A percentile compares a stretch with the other conserved stretches of the same genome.
Evolutionary conservation across 2,329 filamentous ascomycete species (phyloP).

Genomic region (Lasiodiplodia hormozganensis): DNA sequence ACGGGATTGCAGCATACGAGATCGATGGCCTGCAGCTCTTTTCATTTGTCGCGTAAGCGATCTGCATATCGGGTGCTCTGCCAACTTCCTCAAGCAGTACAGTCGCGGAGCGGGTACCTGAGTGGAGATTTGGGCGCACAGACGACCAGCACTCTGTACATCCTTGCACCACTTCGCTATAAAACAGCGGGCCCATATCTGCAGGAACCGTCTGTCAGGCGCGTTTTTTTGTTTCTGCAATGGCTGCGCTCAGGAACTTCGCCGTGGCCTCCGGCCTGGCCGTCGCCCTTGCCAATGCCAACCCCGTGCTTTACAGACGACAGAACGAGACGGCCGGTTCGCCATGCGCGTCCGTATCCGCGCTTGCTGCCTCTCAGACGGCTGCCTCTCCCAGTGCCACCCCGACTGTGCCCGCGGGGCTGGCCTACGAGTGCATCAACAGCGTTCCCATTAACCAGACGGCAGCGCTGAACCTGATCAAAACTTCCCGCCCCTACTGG

Average conservation of each 20-base stretch:
- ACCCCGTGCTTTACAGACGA: constrained; percentile 7
- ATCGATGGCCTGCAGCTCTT: neutral
- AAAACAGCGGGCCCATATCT: neutral
- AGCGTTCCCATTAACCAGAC: constrained; percentile 53
- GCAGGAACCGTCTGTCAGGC: neutral
- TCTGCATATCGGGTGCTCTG: neutral
- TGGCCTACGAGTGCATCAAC: constrained; percentile 55
- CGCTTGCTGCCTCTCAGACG: constrained; percentile 25
- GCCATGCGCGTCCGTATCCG: constrained; percentile 30
- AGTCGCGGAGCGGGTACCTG: neutral
- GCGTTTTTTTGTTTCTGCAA: neutral
- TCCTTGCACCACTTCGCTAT: constrained; percentile 4
- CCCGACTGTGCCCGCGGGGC: constrained; percentile 48
- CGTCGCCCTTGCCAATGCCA: neutral
- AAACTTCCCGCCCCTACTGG: constrained; percentile 51
- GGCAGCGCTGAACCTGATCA: constrained; percentile 47
- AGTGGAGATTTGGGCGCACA: too few relatives aligned
- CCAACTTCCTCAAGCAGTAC: constrained; percentile 24
- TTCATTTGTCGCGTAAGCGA: neutral
- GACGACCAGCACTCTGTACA: neutral
- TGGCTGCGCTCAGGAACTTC: constrained; percentile 19
- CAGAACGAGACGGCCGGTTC: constrained; percentile 21
- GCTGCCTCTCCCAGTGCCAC: constrained; percentile 31
- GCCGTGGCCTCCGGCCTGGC: constrained; percentile 14
- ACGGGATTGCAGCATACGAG: neutral